Evolutionary conservation across 139 green algal species (phyloP).

Genomic region (Eudorina sp.): DNA sequence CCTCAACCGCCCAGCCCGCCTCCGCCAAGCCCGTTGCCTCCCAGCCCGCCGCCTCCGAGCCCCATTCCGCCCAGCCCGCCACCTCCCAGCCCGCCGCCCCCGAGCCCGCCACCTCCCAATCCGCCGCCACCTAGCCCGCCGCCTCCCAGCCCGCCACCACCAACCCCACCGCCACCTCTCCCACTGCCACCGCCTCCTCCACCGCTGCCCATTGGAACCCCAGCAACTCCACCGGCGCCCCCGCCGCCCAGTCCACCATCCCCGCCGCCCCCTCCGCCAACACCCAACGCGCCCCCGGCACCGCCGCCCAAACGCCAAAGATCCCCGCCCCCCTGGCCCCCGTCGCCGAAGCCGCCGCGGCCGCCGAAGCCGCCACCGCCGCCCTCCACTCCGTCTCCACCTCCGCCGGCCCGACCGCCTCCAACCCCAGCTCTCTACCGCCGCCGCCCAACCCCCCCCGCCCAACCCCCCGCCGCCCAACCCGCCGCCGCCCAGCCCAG

Average conservation of each 20-base stretch:
- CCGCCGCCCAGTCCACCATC: neutral
- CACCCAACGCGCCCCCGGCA: neutral
- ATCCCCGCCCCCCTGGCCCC: neutral
- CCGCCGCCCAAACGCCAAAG: neutral
- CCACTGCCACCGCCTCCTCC: no score
- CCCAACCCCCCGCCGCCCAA: no score
- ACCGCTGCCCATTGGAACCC: no score
- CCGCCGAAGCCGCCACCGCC: neutral
- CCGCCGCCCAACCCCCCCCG: no score
- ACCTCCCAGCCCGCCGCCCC: neutral
- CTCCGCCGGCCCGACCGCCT: neutral
- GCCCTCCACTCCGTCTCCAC: neutral
- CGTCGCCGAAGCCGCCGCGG: neutral
- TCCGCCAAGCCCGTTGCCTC: neutral
- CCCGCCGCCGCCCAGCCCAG: no score
- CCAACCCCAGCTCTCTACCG: constrained; percentile 87
- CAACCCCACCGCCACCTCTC: neutral
- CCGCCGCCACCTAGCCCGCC: neutral
- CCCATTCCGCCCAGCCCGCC: no score
- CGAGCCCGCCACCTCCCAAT: neutral
- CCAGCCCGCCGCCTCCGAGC: neutral
- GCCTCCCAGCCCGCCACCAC: neutral
- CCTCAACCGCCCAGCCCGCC: neutral
- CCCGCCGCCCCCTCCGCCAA: neutral
- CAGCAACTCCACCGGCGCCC: neutral